phyloP scores from a whole-genome alignment of 108 stramenopile genomes.

The Conticribra guillardii region DNA sequence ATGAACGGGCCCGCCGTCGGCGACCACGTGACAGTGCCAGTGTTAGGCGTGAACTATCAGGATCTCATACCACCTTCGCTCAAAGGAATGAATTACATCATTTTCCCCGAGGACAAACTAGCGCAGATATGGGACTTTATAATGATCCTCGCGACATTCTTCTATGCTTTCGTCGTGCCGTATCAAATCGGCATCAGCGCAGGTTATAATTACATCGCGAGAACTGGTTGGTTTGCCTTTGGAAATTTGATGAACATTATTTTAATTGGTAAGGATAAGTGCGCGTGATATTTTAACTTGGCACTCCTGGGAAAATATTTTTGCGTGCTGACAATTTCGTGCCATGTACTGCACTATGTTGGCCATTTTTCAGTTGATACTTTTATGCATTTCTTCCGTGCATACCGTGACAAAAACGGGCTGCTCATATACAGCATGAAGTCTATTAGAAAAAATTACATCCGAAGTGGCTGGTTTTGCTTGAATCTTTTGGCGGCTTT shows the following conservation, averaged over 20 bases:
- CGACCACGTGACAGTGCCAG: too few species aligned
- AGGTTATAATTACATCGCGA: conserved; percentile 34
- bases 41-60: too few species aligned
- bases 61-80: conserved; percentile 13
- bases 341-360: conserved; percentile 11
- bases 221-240: conserved; percentile 4
- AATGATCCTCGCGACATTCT: conserved; percentile 42
- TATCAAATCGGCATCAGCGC: conserved; percentile 51
- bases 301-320: conserved; percentile 24
- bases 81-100: conserved; percentile 35
- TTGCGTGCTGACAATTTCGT: conserved; percentile 34
- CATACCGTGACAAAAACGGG: conserved; percentile 27
- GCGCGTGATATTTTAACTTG: conserved; percentile 23
- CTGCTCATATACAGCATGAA: conserved; percentile 10
- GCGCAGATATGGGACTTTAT: conserved; percentile 52
- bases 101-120: conserved; percentile 42
- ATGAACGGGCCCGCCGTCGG: too few species aligned
- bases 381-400: conserved; percentile 52
- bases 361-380: conserved; percentile 40
- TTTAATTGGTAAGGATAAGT: conserved; percentile 19
- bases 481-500: conserved; percentile 23
- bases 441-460: conserved; percentile 31
- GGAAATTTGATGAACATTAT: conserved; percentile 12
- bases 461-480: conserved; percentile 47
- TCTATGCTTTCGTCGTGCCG: conserved; percentile 45